Conservation (phyloP, 2,329 filamentous ascomycete genomes). For the Fusarium lateritium region DNA sequence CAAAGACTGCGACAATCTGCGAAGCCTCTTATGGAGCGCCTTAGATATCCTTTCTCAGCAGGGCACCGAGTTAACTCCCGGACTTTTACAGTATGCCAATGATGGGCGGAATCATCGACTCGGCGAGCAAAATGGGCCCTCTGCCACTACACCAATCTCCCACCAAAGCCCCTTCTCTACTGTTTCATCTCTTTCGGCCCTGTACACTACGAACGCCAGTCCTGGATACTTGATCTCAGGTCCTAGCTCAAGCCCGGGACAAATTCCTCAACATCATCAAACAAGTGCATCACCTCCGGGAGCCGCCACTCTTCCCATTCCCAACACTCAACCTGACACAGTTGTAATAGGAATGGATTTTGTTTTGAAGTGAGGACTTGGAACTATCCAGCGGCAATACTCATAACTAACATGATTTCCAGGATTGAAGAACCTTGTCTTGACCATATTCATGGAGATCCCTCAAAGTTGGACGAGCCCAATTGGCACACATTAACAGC, state of each 20-base stretch:
- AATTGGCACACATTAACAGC: constrained; percentile 22
- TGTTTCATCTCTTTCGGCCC: neutral
- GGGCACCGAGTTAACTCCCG: constrained; percentile 7
- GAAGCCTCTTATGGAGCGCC: constrained; percentile 8
- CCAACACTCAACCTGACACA: too few relatives aligned
- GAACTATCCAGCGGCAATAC: neutral
- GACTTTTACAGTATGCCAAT: neutral
- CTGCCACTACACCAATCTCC: too few relatives aligned
- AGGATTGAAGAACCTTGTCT: constrained; percentile 35
- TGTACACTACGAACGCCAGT: neutral
- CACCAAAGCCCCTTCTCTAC: neutral
- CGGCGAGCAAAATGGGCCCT: neutral
- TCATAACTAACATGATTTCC: neutral
- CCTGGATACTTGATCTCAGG: neutral
- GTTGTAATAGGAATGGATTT: constrained; percentile 53
- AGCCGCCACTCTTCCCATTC: neutral
- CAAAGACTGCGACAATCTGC: constrained; percentile 26
- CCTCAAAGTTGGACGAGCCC: constrained; percentile 19
- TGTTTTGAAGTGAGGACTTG: constrained; percentile 46
- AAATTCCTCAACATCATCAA: neutral
- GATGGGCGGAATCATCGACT: neutral
- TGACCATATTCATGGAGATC: constrained; percentile 25
- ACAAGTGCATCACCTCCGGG: constrained; percentile 10
- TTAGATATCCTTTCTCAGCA: constrained; percentile 3
- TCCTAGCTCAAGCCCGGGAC: neutral